phyloP scores from a whole-genome alignment of 2,329 filamentous ascomycete species.

The Aspergillus sp. region DNA sequence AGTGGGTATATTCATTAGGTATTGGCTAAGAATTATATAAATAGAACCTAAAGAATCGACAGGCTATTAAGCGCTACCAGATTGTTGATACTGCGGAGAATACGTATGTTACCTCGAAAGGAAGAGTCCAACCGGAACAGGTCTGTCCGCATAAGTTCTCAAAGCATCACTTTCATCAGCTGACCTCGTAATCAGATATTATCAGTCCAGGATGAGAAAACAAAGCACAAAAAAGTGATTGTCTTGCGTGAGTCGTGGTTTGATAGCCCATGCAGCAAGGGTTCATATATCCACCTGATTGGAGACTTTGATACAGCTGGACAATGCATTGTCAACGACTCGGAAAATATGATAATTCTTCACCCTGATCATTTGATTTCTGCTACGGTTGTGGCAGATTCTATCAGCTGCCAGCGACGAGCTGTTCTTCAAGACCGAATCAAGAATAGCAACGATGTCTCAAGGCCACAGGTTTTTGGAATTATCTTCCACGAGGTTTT shows the following conservation, averaged over 20 bases:
- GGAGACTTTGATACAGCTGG: slow-evolving; percentile 67
- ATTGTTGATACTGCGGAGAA: slow-evolving; percentile 69
- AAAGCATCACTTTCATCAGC: slow-evolving; percentile 3
- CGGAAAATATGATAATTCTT: slow-evolving; percentile 79
- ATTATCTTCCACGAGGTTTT: slow-evolving; percentile 94
- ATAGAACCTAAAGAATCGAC: slow-evolving; percentile 59
- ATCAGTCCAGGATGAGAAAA: slow-evolving; percentile 73
- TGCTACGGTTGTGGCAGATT: slow-evolving; percentile 92
- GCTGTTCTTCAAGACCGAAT: slow-evolving; percentile 92
- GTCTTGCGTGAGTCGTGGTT: slow-evolving; percentile 81
- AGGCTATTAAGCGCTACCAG: slow-evolving; percentile 81
- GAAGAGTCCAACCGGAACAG: slow-evolving; percentile 63
- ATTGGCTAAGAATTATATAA: slow-evolving; percentile 62
- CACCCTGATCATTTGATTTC: slow-evolving; percentile 96
- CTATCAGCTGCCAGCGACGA: slow-evolving; percentile 83
- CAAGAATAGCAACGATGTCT: slow-evolving; percentile 79
- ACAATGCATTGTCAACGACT: slow-evolving; percentile 77
- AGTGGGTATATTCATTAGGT: slow-evolving; percentile 24
- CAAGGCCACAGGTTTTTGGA: slow-evolving; percentile 80
- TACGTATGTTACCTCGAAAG: slow-evolving; percentile 61
- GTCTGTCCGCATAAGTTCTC: slow-evolving; percentile 43
- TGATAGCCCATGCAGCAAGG: slow-evolving; percentile 69
- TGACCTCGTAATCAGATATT: slow-evolving; percentile 57
- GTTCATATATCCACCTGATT: slow-evolving; percentile 81
- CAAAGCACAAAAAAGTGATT: slow-evolving; percentile 61